phyloP scores from a whole-genome alignment of 2,329 filamentous ascomycete genomes.

The Gnomoniopsis smithogilvyi region DNA sequence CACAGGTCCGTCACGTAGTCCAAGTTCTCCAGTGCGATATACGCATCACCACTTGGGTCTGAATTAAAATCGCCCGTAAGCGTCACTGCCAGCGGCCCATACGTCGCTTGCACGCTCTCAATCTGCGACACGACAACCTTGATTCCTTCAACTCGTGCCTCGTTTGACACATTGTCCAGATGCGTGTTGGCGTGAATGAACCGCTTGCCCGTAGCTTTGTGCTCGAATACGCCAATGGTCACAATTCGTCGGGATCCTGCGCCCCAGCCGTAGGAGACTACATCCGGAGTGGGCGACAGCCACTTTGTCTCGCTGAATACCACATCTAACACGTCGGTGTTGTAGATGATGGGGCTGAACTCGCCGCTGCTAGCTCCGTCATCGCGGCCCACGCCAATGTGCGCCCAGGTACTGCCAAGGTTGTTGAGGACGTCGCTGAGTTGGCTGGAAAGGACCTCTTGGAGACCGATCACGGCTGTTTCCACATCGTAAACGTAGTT shows the following conservation, averaged over 20 bases:
- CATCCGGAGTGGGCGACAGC: slow-evolving; percentile 58
- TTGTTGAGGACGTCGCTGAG: slow-evolving; percentile 41
- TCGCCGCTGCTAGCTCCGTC: slow-evolving; percentile 60
- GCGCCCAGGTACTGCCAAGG: slow-evolving; percentile 45
- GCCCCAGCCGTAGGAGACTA: slow-evolving; percentile 58
- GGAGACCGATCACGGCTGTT: slow-evolving; percentile 46
- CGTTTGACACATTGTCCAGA: slow-evolving; percentile 45
- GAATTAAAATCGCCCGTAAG: slow-evolving; percentile 46
- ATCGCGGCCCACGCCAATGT: slow-evolving; percentile 55
- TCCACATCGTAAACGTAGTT: slow-evolving; percentile 26
- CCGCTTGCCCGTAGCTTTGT: slow-evolving; percentile 32
- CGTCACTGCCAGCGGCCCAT: slow-evolving; percentile 29
- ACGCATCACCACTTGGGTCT: slow-evolving; percentile 36
- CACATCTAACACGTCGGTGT: slow-evolving; percentile 48
- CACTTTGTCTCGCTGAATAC: slow-evolving; percentile 53
- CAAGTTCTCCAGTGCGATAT: slow-evolving; percentile 31
- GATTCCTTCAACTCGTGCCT: slow-evolving; percentile 42
- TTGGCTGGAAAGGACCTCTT: slow-evolving; percentile 51
- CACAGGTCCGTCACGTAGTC: slow-evolving; percentile 20
- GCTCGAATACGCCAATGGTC: slow-evolving; percentile 44
- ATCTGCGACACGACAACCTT: slow-evolving; percentile 38
- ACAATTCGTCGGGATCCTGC: slow-evolving; percentile 41
- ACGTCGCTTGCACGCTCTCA: slow-evolving; percentile 21
- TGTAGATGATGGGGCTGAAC: slow-evolving; percentile 67
- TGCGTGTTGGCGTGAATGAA: slow-evolving; percentile 50